phyloP scores from a whole-genome alignment of 2,329 filamentous ascomycete genomes.

The Samsoniella hepiali region DNA sequence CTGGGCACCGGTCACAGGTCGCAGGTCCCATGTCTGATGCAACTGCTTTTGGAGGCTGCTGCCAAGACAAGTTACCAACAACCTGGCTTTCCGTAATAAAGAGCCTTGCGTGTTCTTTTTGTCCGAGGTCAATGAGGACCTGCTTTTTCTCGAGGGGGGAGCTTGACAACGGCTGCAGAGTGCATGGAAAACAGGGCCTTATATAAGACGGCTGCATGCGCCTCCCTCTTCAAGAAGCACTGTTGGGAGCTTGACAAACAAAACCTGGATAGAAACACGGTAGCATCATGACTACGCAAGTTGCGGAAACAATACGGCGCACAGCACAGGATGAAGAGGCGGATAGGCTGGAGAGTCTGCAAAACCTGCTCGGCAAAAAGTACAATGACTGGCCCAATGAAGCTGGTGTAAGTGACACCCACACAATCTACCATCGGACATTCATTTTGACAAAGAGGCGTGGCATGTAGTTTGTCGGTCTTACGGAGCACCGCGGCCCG shows the following conservation, averaged over 20 bases:
- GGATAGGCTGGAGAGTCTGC: constrained; percentile 12
- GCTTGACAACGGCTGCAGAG: no score
- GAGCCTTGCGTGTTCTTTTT: no score
- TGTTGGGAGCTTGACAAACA: not conserved
- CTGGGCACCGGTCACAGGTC: not conserved
- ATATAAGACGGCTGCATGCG: not conserved
- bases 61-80: no score
- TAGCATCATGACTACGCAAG: constrained; percentile 23
- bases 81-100: no score
- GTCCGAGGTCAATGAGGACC: not conserved
- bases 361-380: constrained; percentile 23
- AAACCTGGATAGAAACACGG: not conserved
- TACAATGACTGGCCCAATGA: constrained; percentile 48
- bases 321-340: constrained; percentile 10
- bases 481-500: constrained; percentile 58
- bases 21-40: not conserved
- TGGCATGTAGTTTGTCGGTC: constrained; percentile 53
- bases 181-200: no score
- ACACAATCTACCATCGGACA: not conserved
- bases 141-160: not conserved
- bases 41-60: not conserved
- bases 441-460: not conserved
- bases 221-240: not conserved
- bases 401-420: constrained; percentile 37
- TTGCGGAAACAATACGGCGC: constrained; percentile 24